A percentile compares a stretch with the other conserved stretches of the same genome.
Evolutionary conservation across 371 early-diverging fungal genomes (phyloP).

Genomic region (Mortierella sp.): DNA sequence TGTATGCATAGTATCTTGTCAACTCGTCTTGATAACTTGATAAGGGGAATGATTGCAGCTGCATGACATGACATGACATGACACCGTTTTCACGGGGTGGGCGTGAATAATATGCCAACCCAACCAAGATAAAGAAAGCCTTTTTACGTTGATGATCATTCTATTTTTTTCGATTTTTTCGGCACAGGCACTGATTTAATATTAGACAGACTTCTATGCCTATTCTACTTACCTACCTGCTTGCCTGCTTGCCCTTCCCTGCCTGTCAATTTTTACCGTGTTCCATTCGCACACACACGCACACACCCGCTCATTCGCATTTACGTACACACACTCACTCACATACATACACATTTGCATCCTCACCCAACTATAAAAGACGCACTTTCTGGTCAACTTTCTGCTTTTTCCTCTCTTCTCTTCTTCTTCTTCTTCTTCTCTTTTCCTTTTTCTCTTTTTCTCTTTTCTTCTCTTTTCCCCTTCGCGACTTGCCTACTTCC

Average conservation of each 20-base stretch:
- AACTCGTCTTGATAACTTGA: no score
- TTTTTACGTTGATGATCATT: background rate
- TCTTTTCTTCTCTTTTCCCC: slow-evolving; percentile 16
- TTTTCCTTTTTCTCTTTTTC: slow-evolving; percentile 31
- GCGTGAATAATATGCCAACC: background rate
- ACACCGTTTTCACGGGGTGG: slow-evolving; percentile 5
- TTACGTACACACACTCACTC: background rate
- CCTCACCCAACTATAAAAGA: slow-evolving; percentile 28
- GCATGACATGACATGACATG: slow-evolving; percentile 6
- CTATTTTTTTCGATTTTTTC: background rate
- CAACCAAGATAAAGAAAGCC: background rate
- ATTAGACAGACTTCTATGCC: background rate
- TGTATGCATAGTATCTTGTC: background rate
- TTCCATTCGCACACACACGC: background rate
- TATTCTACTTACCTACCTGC: no score
- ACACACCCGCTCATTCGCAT: background rate
- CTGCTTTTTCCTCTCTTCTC: slow-evolving; percentile 12
- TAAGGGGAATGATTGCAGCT: background rate
- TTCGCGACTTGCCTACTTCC: slow-evolving; percentile 32
- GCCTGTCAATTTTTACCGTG: background rate
- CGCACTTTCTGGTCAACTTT: slow-evolving; percentile 7
- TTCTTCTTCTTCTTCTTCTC: slow-evolving; percentile 17
- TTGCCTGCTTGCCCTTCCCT: background rate
- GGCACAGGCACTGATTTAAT: no score
- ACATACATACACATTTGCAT: background rate